Percentiles rank a stretch among this genome's conserved stretches.
Conservation (phyloP, 345 rosid species). For the Crucihimalaya himalaica region DNA sequence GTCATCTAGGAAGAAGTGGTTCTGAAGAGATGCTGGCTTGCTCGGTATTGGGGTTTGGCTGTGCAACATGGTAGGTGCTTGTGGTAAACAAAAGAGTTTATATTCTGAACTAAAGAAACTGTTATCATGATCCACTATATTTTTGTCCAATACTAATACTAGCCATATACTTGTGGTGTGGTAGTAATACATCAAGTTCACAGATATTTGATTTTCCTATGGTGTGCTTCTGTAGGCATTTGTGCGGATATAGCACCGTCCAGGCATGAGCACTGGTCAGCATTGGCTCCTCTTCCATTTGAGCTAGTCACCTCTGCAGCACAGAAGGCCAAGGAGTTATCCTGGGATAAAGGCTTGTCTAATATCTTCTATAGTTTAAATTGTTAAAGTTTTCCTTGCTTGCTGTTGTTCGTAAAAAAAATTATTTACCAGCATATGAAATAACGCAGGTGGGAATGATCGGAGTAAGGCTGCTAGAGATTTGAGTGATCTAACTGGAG, state of each 20-base stretch:
- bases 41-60: conserved; percentile 98
- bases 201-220: conserved; percentile 30
- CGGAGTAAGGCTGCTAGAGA: conserved; percentile 67
- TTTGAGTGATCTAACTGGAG: conserved; percentile 88
- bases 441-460: conserved; percentile 58
- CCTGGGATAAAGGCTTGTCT: conserved; percentile 69
- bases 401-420: not conserved
- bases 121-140: not conserved
- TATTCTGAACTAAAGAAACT: conserved; percentile 4
- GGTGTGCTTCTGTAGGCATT: conserved; percentile 51
- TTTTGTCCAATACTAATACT: not conserved
- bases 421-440: conserved; percentile 38
- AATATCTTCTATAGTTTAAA: conserved; percentile 6
- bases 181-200: conserved; percentile 2
- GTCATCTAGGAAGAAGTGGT: conserved; percentile 91
- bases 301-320: conserved; percentile 97
- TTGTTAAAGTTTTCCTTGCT: not conserved
- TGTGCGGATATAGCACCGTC: conserved; percentile 80
- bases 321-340: conserved; percentile 89
- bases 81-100: not conserved
- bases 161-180: conserved; percentile 5
- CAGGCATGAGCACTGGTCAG: conserved; percentile 95
- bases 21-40: conserved; percentile 99
- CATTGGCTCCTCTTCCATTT: conserved; percentile 97
- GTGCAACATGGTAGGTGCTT: conserved; percentile 78